Evolutionary conservation across 2,329 filamentous ascomycete species (phyloP).

Genomic region (Xylariomycetidae sp.): DNA sequence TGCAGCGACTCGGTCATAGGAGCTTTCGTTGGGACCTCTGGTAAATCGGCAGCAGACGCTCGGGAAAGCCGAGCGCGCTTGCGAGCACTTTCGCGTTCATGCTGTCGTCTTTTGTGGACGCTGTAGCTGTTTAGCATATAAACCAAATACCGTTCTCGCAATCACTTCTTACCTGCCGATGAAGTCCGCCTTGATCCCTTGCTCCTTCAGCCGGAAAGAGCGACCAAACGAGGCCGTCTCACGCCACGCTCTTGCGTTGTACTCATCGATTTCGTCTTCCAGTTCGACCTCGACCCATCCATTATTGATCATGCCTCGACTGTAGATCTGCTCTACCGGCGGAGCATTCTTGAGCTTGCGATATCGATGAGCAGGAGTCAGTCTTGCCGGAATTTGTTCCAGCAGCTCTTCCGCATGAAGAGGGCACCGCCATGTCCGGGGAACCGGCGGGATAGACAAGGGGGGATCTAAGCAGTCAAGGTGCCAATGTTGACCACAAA

Average conservation of each 20-base stretch:
- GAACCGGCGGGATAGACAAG: conserved; percentile 69
- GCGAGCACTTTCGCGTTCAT: conserved; percentile 16
- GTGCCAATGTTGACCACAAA: conserved; percentile 80
- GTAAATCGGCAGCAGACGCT: too few relatives aligned
- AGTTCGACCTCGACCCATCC: conserved; percentile 66
- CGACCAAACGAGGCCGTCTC: conserved; percentile 59
- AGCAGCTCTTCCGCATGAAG: conserved; percentile 78
- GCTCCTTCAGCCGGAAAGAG: conserved; percentile 58
- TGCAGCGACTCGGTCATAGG: too few relatives aligned
- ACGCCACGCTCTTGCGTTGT: conserved; percentile 48
- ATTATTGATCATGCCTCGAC: conserved; percentile 65
- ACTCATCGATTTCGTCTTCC: conserved; percentile 53
- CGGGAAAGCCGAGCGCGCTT: conserved; percentile 5
- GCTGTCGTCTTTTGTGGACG: conserved; percentile 24
- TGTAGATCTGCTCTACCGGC: conserved; percentile 46
- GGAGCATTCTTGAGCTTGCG: conserved; percentile 55
- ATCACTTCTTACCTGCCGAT: conserved; percentile 52
- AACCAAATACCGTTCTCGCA: conserved; percentile 2
- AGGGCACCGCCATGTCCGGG: conserved; percentile 83
- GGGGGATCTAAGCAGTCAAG: conserved; percentile 88
- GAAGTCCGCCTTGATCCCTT: conserved; percentile 67
- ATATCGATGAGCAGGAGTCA: conserved; percentile 57
- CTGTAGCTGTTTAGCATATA: conserved; percentile 20
- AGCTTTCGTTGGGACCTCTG: too few relatives aligned
- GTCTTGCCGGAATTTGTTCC: conserved; percentile 47